Conservation (phyloP, 164 flowering plant genomes). For the Vitis cinerea region DNA sequence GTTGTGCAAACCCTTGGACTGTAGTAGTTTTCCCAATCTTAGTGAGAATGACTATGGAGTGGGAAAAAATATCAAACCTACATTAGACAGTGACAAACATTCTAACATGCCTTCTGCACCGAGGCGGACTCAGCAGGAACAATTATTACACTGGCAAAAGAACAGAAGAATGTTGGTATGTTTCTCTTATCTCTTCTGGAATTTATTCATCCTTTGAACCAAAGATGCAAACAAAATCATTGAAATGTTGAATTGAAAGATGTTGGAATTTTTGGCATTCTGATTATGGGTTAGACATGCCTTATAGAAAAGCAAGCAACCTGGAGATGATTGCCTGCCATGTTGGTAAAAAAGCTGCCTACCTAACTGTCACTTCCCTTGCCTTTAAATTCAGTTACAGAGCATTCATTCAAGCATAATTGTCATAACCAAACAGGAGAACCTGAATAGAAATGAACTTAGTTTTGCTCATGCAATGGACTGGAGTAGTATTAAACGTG, state of each 20-base stretch:
- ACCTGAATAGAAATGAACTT: too few species aligned
- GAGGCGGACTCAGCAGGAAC: slow-evolving; percentile 42
- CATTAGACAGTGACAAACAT: slow-evolving; percentile 21
- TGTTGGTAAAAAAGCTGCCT: background rate
- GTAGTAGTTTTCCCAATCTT: slow-evolving; percentile 40
- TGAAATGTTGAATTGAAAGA: too few species aligned
- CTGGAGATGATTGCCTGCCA: background rate
- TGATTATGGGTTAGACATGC: too few species aligned
- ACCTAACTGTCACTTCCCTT: background rate
- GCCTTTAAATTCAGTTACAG: background rate
- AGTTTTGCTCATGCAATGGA: too few species aligned
- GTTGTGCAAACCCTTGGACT: slow-evolving; percentile 45
- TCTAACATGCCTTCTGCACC: slow-evolving; percentile 19
- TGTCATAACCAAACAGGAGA: too few species aligned
- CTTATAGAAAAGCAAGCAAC: background rate
- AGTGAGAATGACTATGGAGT: slow-evolving; percentile 29
- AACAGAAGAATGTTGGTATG: slow-evolving; percentile 41
- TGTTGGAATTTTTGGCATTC: too few species aligned
- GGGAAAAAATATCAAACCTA: slow-evolving; percentile 22
- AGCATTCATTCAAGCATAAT: background rate
- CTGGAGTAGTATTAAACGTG: too few species aligned
- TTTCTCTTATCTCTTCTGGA: background rate
- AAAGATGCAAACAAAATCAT: background rate
- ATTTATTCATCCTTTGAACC: background rate
- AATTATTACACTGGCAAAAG: slow-evolving; percentile 36